phyloP scores from a whole-genome alignment of 2,329 filamentous ascomycete species.

The Colletotrichum scovillei region DNA sequence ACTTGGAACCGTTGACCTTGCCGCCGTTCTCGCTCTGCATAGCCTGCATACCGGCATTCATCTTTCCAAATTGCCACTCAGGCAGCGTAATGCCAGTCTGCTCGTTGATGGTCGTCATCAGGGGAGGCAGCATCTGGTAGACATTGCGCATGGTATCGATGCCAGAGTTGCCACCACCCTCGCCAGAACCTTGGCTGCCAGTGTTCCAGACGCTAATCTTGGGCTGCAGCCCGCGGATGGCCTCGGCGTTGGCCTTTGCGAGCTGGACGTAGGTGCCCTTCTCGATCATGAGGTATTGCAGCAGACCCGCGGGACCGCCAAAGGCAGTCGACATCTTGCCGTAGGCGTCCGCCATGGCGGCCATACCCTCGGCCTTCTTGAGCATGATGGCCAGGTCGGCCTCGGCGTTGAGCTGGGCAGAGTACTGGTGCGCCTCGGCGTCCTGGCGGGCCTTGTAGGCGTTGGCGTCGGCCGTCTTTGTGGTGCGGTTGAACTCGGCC shows the following conservation, averaged over 20 bases:
- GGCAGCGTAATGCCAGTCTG: slow-evolving; percentile 88
- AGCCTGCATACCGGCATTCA: slow-evolving; percentile 50
- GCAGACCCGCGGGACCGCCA: slow-evolving; percentile 80
- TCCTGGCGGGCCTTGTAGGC: slow-evolving; percentile 59
- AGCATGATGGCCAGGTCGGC: slow-evolving; percentile 70
- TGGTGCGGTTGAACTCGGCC: slow-evolving; percentile 49
- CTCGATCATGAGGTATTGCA: slow-evolving; percentile 91
- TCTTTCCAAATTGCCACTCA: slow-evolving; percentile 75
- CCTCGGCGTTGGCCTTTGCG: slow-evolving; percentile 80
- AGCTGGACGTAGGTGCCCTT: slow-evolving; percentile 82
- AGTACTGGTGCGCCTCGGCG: slow-evolving; percentile 50
- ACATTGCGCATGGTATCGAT: slow-evolving; percentile 81
- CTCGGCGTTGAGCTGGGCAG: slow-evolving; percentile 63
- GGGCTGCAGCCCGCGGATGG: slow-evolving; percentile 81
- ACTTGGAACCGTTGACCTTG: slow-evolving; percentile 21
- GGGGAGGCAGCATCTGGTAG: slow-evolving; percentile 85
- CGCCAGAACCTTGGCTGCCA: slow-evolving; percentile 61
- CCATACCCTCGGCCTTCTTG: slow-evolving; percentile 81
- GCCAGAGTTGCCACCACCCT: slow-evolving; percentile 49
- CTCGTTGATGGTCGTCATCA: slow-evolving; percentile 87
- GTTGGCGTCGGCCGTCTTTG: slow-evolving; percentile 64
- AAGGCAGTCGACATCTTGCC: slow-evolving; percentile 76
- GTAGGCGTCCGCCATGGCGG: slow-evolving; percentile 85
- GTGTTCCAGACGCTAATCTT: slow-evolving; percentile 96
- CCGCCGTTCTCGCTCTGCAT: slow-evolving; percentile 36